Percentiles rank a stretch among this genome's conserved stretches.
These are phyloP conservation scores for Heliosperma pusillum DNA, from an alignment of 148 eudicot species.

Conservation along the genomic window DNA sequence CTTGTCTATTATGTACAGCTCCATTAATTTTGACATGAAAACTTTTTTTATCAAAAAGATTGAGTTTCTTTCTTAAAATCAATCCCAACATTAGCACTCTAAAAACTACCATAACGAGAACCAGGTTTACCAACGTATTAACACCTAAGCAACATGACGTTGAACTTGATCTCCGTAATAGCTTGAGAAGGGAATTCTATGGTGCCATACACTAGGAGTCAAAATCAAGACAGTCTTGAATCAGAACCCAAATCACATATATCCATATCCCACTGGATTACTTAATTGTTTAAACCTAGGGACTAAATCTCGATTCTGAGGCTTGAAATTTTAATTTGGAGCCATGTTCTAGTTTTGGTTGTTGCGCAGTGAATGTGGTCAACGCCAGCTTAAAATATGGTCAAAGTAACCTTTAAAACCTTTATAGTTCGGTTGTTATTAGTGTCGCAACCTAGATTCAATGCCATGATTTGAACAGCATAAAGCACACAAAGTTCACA, in stretches of 20 bases:
- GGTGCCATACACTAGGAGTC: background rate
- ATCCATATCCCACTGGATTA: background rate
- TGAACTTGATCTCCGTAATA: background rate
- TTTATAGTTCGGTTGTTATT: too few species aligned
- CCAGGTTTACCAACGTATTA: background rate
- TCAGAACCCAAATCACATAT: background rate
- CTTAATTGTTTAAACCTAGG: background rate
- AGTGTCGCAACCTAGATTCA: background rate
- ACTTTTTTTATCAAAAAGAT: background rate
- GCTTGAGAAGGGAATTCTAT: background rate
- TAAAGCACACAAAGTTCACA: background rate
- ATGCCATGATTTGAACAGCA: background rate
- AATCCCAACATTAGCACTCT: background rate
- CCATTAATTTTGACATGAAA: background rate
- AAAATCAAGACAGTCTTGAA: background rate
- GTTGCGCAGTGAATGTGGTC: background rate
- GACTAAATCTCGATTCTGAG: background rate
- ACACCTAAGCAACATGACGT: background rate
- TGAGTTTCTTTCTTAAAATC: background rate
- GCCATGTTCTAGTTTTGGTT: background rate
- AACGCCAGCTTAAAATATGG: background rate
- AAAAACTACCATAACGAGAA: background rate
- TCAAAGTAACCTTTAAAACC: background rate
- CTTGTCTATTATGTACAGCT: background rate
- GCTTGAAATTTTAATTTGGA: background rate